Base-by-base conservation (phyloP, 306 rosid genomes). In the Parietaria judaica region DNA sequence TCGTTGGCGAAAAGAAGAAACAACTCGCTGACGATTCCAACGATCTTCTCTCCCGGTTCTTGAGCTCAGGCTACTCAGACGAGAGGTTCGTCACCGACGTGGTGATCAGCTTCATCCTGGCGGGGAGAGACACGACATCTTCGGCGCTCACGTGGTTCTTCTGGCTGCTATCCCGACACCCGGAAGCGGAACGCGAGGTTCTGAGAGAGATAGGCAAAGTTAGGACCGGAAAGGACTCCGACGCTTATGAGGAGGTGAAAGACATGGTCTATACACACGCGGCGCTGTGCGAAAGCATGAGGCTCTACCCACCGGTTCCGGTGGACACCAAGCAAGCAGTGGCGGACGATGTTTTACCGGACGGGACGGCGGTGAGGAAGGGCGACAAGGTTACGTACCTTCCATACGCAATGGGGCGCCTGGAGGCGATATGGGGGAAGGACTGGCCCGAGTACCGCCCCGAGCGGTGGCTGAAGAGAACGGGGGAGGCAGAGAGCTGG, bases 231-330 rank as follows among this genome's bases (percentile, higher is more conserved):
- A 11, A 37, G 49, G 38, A 6, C 9, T 63, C 45, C 0, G 52
- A 63, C 3, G 39, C 43, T 2, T 84, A 72, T 5, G 81, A 83
- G 0, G 85, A 83, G 36, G 78, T 74, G 34, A 85, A 80, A 58
- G 76, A 80, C 10, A 76, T 88, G 94, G 76, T 54, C 2, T 83
- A 88, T 37, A 82, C 84, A 0, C 94, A 84, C 34, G 94, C 94
- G 0, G 85, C 94, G 0, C 12, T 85, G 53, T 80, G 90, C 8
- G 94, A 88, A 73, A 85, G 80, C 67, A 83, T 88, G 96, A 50
- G 96, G 66, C 23, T 85, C 1, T 88, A 82, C 61, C 96, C 94
- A 0, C 94, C 87, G 1, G 83, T 79, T 8, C 80, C 87, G 1
- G 13, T 39, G 52, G 89, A 80, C 39, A 14, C 70, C 0, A 88